These are phyloP conservation scores for Seiridium unicorne DNA, from an alignment of 2,329 filamentous ascomycete species.

Conservation along the genomic window DNA sequence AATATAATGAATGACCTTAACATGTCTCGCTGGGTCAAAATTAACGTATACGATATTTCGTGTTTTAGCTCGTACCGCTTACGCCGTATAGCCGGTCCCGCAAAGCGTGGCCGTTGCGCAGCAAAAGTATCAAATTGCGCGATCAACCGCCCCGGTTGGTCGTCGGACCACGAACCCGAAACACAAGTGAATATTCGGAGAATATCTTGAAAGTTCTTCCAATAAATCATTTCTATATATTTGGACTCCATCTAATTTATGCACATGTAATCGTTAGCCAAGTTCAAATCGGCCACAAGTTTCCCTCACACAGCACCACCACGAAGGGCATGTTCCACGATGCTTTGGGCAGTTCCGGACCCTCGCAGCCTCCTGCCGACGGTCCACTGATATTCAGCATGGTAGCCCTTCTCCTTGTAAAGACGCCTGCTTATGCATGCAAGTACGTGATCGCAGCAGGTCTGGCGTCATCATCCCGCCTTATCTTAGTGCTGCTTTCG, in stretches of 20 bases:
- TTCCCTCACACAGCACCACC: too few relatives aligned
- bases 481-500: neutral
- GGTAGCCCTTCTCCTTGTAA: too few relatives aligned
- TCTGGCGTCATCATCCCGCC: constrained; percentile 1
- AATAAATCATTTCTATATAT: too few relatives aligned
- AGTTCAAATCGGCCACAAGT: too few relatives aligned
- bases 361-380: neutral
- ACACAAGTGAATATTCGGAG: neutral
- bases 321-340: neutral
- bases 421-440: neutral
- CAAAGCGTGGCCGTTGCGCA: neutral
- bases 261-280: too few relatives aligned
- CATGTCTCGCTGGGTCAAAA: neutral
- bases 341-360: neutral
- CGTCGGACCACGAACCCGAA: neutral
- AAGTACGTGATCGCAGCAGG: neutral
- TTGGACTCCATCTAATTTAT: too few relatives aligned
- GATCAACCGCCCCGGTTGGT: neutral
- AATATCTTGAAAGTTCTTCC: too few relatives aligned
- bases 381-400: neutral
- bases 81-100: neutral
- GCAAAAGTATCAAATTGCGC: neutral
- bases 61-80: neutral
- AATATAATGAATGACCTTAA: neutral
- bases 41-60: neutral